Conservation (phyloP, 23 red algal species). For the Rhodosorus marinus region DNA sequence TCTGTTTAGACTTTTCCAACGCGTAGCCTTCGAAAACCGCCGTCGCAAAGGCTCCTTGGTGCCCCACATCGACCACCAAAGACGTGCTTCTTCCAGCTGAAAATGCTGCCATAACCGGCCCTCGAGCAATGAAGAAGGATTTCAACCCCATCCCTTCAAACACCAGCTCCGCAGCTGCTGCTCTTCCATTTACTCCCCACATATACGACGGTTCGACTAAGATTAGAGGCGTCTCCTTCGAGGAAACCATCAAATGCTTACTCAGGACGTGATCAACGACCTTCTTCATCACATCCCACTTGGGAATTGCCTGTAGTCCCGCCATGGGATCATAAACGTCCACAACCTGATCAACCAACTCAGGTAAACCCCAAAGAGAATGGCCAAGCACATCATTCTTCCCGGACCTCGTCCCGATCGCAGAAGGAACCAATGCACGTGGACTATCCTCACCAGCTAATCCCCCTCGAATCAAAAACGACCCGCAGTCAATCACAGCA, state of each 20-base stretch:
- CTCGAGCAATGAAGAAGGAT: slow-evolving; percentile 18
- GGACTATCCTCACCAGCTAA: slow-evolving; percentile 50
- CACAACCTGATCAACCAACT: neutral
- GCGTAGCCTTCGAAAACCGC: slow-evolving; percentile 67
- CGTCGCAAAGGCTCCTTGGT: slow-evolving; percentile 9
- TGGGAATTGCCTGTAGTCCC: neutral
- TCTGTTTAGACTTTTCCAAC: slow-evolving; percentile 9
- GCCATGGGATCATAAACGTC: neutral
- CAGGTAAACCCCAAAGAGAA: neutral
- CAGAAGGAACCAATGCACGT: slow-evolving; percentile 20
- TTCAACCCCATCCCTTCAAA: slow-evolving; percentile 27
- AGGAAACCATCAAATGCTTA: slow-evolving; percentile 1
- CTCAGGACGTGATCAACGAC: neutral
- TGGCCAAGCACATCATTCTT: neutral
- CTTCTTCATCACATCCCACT: neutral
- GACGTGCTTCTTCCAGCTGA: slow-evolving; percentile 38
- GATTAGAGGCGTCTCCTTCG: slow-evolving; percentile 25
- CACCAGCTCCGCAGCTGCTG: slow-evolving; percentile 6
- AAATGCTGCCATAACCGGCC: slow-evolving; percentile 54
- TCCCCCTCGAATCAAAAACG: slow-evolving; percentile 40
- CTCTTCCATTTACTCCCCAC: slow-evolving; percentile 9
- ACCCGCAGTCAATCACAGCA: slow-evolving; percentile 47
- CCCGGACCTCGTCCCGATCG: slow-evolving; percentile 5
- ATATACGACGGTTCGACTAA: slow-evolving; percentile 23
- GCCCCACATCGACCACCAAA: slow-evolving; percentile 52